These are phyloP conservation scores for Wilcoxina mikolae DNA, from an alignment of 495 filamentous ascomycete genomes.

Conservation along the genomic window DNA sequence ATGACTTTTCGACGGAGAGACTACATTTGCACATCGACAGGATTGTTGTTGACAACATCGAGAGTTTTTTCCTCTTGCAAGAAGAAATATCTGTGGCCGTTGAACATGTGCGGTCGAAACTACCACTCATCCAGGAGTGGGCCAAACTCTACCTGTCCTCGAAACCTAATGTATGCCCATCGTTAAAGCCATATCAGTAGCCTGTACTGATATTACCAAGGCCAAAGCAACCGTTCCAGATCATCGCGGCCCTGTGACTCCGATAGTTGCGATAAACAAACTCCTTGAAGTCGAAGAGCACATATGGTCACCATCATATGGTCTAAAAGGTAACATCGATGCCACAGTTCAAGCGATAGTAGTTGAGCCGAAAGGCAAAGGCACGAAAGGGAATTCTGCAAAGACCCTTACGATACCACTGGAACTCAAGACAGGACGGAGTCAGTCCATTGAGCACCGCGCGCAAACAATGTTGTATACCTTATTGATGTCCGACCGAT, in stretches of 20 bases:
- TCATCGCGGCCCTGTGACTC: constrained; percentile 49
- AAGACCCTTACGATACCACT: constrained; percentile 75
- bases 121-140: constrained; percentile 65
- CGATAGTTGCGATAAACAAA: constrained; percentile 76
- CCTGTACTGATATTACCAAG: constrained; percentile 30
- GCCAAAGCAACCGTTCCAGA: constrained; percentile 61
- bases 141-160: constrained; percentile 61
- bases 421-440: constrained; percentile 86
- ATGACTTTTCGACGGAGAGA: constrained; percentile 60
- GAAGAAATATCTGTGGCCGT: constrained; percentile 55
- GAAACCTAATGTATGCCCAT: constrained; percentile 48
- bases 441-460: constrained; percentile 58
- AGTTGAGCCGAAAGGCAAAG: constrained; percentile 39
- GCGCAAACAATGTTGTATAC: constrained; percentile 94
- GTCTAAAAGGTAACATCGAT: constrained; percentile 93
- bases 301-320: constrained; percentile 93
- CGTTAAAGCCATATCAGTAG: not conserved
- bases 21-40: constrained; percentile 47
- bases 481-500: constrained; percentile 79
- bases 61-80: constrained; percentile 72
- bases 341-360: constrained; percentile 90
- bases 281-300: constrained; percentile 94
- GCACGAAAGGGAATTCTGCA: constrained; percentile 20
- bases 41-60: constrained; percentile 55
- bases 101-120: constrained; percentile 62